Evolutionary conservation across 805 yeast species (phyloP), one percentile per base, ranked within the genome.

Genomic region (Vanderwaltozyma verrucispora): DNA sequence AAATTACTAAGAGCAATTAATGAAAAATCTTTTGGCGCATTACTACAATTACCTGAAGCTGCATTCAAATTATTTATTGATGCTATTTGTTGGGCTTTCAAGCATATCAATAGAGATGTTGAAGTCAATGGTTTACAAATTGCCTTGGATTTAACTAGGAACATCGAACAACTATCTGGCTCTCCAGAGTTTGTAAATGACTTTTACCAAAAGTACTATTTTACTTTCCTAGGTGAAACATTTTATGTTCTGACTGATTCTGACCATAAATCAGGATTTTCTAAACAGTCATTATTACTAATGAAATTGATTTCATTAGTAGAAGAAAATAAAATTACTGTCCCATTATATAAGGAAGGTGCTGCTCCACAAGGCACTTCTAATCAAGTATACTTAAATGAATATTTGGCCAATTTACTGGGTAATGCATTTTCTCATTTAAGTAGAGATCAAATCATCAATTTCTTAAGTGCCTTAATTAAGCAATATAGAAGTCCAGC

Each of bases 21-120:
- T 60, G 62, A 77, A 48, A 80, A 82, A 54, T 79, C 92, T 14
- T 92, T 92, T 70, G 72, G 75, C 41, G 95, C 96, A 1, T 70
- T 92, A 47, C 68, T 86, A 42, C 83, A 86, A 59, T 72, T 92
- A 46, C 94, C 96, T 9, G 89, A 94, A 3, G 87, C 77, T 45
- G 94, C 95, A 18, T 89, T 92, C 72, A 87, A 83, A 55, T 73
- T 86, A 41, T 80, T 92, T 40, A 77, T 92, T 42, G 89, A 87
- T 63, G 94, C 97, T 2, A 88, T 95, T 32, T 69, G 92, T 53
- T 92, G 99, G 99, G 96, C 97, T 0, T 84, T 92, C 61, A 89
- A 92, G 63, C 99, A 92, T 61, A 92, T 88, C 54, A 88, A 92
- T 62, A 77, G 97, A 60, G 97, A 89, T 39, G 96, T 92, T 39